Base-by-base conservation (phyloP, 805 yeast genomes). In the Monosporozyma solicola region DNA sequence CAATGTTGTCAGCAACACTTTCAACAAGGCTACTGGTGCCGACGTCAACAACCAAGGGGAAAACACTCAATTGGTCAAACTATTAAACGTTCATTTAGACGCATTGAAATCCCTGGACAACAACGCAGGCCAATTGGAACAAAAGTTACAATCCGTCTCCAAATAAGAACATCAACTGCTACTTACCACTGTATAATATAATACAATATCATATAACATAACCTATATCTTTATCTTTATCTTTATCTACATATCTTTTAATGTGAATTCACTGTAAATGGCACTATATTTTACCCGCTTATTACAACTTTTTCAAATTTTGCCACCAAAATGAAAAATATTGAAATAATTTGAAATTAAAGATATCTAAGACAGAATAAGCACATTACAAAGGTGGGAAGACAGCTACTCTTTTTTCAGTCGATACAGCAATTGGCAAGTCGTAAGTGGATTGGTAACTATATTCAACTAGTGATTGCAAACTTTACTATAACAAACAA, bases 81-180 rank as follows among this genome's bases (percentile, higher is more conserved):
- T 94, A 57, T 77, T 94, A 64, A 91, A 92, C 65, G 81, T 88
- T 47, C 98, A 94, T 68, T 74, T 94, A 68, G 94, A 91, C 56
- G 88, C 95, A 57, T 77, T 94, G 70, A 89, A 84, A 65, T 90
- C 91, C 76, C 80, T 94, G 53, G 96, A 94, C 64, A 78, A 77
- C 56, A 80, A 83, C 57, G 88, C 95, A 51, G 76, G 76, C 20
- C 73, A 73, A 25, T 74, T 94, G 60, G 87, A 85, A 65, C 77
- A 79, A 39, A 85, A 87, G 67, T 67, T 94, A 55, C 79, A 76
- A 37, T 51, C 60, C 4, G 47, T 64, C 15, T 41, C 59, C 49
- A 59, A 61, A 53, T 57, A 49, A 56, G 9, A 20, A 39, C n/a
- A 39, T 4, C 9, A 32, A 32, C 11, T 9, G 15, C 35, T 32